Percentiles rank a stretch among this genome's conserved stretches.
These are phyloP conservation scores for Pulveroboletus frians DNA, from an alignment of 768 basidiomycete species.

Conservation along the genomic window DNA sequence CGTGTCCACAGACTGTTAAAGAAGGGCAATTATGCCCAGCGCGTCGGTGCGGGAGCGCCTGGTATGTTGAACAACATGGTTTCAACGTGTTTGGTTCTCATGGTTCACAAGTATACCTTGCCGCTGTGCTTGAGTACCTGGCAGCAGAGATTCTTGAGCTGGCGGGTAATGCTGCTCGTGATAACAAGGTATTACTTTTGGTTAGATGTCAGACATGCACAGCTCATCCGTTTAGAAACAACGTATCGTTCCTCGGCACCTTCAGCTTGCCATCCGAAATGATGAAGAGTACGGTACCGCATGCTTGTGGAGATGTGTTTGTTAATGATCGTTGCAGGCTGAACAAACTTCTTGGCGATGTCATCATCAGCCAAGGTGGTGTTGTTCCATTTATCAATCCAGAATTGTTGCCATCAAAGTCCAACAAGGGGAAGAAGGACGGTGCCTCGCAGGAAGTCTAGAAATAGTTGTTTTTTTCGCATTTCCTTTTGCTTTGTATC, in stretches of 20 bases:
- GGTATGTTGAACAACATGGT: constrained; percentile 34
- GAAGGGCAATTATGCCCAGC: constrained; percentile 66
- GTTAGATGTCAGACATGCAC: not conserved
- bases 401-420: constrained; percentile 41
- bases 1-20: constrained; percentile 78
- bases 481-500: constrained; percentile 20
- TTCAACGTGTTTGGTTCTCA: not conserved
- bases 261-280: constrained; percentile 72
- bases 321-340: constrained; percentile 31
- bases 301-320: not conserved
- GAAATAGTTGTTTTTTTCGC: constrained; percentile 8
- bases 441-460: constrained; percentile 48
- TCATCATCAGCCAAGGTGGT: constrained; percentile 75
- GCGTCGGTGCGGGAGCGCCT: constrained; percentile 65
- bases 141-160: constrained; percentile 84
- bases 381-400: constrained; percentile 64
- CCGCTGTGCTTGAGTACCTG: constrained; percentile 84
- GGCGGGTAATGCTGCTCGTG: constrained; percentile 73
- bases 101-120: constrained; percentile 58
- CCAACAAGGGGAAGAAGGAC: constrained; percentile 45
- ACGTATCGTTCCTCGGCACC: constrained; percentile 75
- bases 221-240: constrained; percentile 40
- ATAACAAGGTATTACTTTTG: constrained; percentile 47
- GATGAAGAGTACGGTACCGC: constrained; percentile 54
- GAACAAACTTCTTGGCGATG: constrained; percentile 53